Percentiles rank a stretch among this genome's conserved stretches.
Conservation (phyloP, 139 green algal species). For the Chlamydomonas sphaeroides region DNA sequence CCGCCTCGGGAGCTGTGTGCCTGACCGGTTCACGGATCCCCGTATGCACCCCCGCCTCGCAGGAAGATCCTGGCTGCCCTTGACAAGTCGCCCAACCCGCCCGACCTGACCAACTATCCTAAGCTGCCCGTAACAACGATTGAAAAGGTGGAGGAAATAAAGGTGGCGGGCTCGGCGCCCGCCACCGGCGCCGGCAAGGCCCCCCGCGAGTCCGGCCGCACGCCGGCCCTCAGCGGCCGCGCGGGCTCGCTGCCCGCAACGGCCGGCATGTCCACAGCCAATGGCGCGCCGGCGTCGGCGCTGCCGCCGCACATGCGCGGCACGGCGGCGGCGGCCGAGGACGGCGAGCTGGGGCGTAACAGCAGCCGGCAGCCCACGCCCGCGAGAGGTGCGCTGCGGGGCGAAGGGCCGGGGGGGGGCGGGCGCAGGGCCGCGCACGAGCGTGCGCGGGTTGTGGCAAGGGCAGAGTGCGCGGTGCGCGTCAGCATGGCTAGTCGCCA, state of each 20-base stretch:
- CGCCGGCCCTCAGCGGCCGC: too few relatives aligned
- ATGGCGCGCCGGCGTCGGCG: neutral
- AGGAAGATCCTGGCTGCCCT: conserved; percentile 30
- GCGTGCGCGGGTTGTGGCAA: too few relatives aligned
- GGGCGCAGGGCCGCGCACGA: too few relatives aligned
- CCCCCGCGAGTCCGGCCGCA: too few relatives aligned
- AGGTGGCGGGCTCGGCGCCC: neutral
- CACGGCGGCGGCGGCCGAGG: neutral
- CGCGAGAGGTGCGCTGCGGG: neutral
- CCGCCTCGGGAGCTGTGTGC: too few relatives aligned
- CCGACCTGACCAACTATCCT: conserved; percentile 33
- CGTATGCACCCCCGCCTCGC: neutral
- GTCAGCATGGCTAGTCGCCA: too few relatives aligned
- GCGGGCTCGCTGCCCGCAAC: too few relatives aligned
- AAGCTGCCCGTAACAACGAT: conserved; percentile 15
- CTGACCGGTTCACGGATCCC: too few relatives aligned
- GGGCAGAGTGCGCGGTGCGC: too few relatives aligned
- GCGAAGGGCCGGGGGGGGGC: too few relatives aligned
- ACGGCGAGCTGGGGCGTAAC: conserved; percentile 14
- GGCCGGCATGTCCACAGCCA: neutral
- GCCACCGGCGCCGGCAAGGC: neutral
- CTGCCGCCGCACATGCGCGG: conserved; percentile 17
- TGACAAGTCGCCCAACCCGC: conserved; percentile 27
- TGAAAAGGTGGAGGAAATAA: conserved; percentile 27
- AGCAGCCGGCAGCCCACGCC: conserved; percentile 11